Conservation (phyloP, 2,329 filamentous ascomycete genomes). For the Neofusicoccum ribis region DNA sequence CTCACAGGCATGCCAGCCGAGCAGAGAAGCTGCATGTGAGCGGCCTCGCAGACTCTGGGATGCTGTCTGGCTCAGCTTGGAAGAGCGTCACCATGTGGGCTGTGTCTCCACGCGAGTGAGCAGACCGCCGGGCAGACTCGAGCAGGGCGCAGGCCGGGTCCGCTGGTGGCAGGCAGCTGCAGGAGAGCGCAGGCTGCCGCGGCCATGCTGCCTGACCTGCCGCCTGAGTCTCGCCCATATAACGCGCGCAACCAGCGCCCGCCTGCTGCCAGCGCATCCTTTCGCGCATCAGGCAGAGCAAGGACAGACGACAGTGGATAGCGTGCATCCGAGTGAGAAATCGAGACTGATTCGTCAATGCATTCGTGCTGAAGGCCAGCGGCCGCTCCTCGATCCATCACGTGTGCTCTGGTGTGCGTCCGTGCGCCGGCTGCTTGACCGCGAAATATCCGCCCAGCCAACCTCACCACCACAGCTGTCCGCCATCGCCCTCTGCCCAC, state of each 20-base stretch:
- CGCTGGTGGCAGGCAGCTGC: constrained; percentile 7
- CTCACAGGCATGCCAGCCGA: background rate
- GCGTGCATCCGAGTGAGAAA: background rate
- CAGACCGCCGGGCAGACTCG: background rate
- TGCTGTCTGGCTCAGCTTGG: background rate
- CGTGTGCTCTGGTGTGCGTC: background rate
- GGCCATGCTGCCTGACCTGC: background rate
- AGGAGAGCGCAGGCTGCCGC: constrained; percentile 1
- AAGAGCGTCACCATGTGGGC: background rate
- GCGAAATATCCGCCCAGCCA: constrained; percentile 20
- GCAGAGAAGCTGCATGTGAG: background rate
- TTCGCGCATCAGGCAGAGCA: background rate
- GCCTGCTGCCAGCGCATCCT: background rate
- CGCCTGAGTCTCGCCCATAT: constrained; percentile 5
- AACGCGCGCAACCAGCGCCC: background rate
- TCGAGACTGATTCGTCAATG: constrained; percentile 2
- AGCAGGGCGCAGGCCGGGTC: background rate
- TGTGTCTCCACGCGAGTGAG: background rate
- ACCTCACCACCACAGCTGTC: constrained; percentile 24
- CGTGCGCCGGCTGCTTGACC: constrained; percentile 4
- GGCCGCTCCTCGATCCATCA: background rate
- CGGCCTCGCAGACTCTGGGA: background rate
- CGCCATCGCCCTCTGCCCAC: constrained; percentile 22
- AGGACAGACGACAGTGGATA: background rate
- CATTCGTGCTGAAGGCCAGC: background rate